Conservation (phyloP, 1,284 basidiomycete genomes). For the Porodaedalea pini region DNA sequence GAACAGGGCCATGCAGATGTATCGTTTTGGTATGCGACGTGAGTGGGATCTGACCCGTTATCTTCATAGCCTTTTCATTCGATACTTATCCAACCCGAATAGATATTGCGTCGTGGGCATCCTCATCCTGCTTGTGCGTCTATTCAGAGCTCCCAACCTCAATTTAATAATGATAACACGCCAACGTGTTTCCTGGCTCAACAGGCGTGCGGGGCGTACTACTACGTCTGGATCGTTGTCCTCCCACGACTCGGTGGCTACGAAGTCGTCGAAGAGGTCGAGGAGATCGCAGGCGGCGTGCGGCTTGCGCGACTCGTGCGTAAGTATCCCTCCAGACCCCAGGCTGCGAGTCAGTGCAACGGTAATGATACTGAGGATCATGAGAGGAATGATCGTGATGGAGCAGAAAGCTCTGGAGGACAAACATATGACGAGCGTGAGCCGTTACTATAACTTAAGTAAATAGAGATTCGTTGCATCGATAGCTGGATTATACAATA, state of each 20-base stretch:
- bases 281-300: conserved; percentile 30
- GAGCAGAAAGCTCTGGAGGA: background rate
- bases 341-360: too few relatives aligned
- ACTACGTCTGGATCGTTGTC: conserved; percentile 32
- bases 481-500: too few relatives aligned
- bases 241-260: conserved; percentile 33
- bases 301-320: conserved; percentile 25
- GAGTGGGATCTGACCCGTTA: conserved; percentile 8
- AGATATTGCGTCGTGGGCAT: conserved; percentile 31
- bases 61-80: background rate
- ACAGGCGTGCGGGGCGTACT: conserved; percentile 33
- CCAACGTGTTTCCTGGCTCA: background rate
- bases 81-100: background rate
- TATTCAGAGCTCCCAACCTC: background rate
- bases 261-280: conserved; percentile 31
- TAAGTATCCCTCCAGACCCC: conserved; percentile 16
- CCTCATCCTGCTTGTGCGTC: conserved; percentile 23
- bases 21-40: conserved; percentile 36
- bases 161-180: too few relatives aligned
- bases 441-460: background rate
- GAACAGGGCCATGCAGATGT: conserved; percentile 29
- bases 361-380: too few relatives aligned
- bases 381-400: background rate
- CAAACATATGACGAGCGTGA: background rate
- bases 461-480: too few relatives aligned